phyloP scores from a whole-genome alignment of 1,284 basidiomycete species.

The Apiotrichum gamsii region DNA sequence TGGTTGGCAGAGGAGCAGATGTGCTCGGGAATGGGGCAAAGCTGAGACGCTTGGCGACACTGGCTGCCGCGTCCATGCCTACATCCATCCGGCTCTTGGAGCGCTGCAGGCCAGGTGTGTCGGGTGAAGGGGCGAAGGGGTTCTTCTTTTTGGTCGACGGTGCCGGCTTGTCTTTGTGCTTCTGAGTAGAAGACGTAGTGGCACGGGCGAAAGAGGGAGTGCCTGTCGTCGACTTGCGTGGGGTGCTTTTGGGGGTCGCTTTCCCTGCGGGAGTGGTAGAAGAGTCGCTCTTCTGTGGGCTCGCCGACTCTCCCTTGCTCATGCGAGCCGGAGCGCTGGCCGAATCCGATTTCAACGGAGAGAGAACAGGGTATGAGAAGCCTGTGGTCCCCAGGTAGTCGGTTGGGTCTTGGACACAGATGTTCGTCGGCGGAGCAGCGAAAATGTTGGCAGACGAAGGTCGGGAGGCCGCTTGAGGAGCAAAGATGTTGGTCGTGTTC shows the following conservation, averaged over 20 bases:
- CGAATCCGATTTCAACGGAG: background rate
- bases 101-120: slow-evolving; percentile 14
- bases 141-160: slow-evolving; percentile 29
- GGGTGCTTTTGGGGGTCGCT: background rate
- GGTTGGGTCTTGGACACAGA: background rate
- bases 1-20: background rate
- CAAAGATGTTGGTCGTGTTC: slow-evolving; percentile 8
- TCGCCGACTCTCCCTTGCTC: too few relatives aligned
- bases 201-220: slow-evolving; percentile 40
- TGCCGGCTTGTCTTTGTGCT: slow-evolving; percentile 9
- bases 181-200: slow-evolving; percentile 33
- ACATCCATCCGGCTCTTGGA: slow-evolving; percentile 19
- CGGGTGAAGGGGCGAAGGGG: slow-evolving; percentile 37
- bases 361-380: background rate
- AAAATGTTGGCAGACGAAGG: too few relatives aligned
- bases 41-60: slow-evolving; percentile 13
- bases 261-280: background rate
- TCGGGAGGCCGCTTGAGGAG: background rate
- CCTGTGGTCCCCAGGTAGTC: background rate
- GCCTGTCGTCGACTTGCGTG: slow-evolving; percentile 1
- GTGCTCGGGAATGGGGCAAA: background rate
- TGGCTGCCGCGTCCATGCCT: slow-evolving; percentile 21
- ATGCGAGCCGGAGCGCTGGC: too few relatives aligned
- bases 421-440: slow-evolving; percentile 1
- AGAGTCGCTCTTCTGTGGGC: too few relatives aligned